Evolutionary conservation across 2,329 filamentous ascomycete genomes (phyloP).

Genomic region (Dothistroma septosporum): DNA sequence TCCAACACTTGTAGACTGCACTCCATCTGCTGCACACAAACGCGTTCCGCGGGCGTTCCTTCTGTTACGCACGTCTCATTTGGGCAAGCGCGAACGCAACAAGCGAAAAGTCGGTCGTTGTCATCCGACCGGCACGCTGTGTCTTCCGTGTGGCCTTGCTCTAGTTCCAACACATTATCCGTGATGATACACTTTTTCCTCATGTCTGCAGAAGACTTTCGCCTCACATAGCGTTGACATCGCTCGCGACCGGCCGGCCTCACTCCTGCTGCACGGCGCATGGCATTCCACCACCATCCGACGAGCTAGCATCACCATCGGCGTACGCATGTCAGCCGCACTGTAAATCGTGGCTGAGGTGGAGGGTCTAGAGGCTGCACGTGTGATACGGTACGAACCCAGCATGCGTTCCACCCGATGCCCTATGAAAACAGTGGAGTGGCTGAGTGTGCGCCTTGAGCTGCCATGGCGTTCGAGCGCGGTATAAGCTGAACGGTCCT

Average conservation of each 20-base stretch:
- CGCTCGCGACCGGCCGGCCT: background rate
- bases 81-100: background rate
- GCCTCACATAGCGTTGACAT: background rate
- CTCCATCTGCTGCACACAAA: background rate
- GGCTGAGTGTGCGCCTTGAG: background rate
- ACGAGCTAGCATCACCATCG: background rate
- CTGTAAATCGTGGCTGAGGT: conserved; percentile 5
- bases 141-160: background rate
- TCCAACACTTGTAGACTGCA: background rate
- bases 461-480: background rate
- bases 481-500: conserved; percentile 5
- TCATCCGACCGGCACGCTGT: background rate
- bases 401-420: background rate
- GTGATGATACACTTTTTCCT: conserved; percentile 4
- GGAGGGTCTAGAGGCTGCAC: conserved; percentile 4
- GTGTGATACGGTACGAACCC: conserved; percentile 9
- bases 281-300: background rate
- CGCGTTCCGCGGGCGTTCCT: background rate
- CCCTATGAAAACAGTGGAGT: conserved; percentile 1
- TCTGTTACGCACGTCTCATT: background rate
- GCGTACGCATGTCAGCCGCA: background rate
- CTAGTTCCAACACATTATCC: background rate
- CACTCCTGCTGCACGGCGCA: background rate
- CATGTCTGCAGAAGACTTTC: background rate
- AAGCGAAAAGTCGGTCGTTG: background rate